A percentile compares a stretch with the other conserved stretches of the same genome.
phyloP scores from a whole-genome alignment of 495 filamentous ascomycete species.

The Hamigera avellanea region DNA sequence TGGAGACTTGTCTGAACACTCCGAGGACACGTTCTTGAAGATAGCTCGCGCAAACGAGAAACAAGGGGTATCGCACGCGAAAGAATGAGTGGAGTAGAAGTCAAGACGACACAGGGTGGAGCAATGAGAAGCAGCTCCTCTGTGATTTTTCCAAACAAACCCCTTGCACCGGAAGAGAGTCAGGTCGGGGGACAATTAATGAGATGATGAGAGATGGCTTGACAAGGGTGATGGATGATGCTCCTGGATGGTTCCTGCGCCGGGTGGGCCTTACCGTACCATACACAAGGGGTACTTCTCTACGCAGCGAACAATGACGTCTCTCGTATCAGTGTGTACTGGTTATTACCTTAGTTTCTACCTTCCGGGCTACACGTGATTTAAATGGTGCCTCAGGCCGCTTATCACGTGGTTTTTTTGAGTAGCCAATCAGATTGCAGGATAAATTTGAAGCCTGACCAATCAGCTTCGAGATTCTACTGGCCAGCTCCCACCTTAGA shows the following conservation, averaged over 20 bases:
- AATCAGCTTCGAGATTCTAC: too few species aligned
- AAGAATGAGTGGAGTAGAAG: neutral
- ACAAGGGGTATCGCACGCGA: conserved; percentile 1
- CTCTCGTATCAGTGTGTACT: conserved; percentile 6
- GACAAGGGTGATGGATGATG: conserved; percentile 11
- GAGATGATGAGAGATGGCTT: conserved; percentile 3
- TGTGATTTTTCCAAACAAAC: too few species aligned
- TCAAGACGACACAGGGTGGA: neutral
- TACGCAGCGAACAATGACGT: conserved; percentile 5
- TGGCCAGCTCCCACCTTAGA: too few species aligned
- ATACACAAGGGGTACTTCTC: conserved; percentile 4
- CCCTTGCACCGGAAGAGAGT: too few species aligned
- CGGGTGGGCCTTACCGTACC: conserved; percentile 11
- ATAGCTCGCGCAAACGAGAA: neutral
- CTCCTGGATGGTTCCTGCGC: conserved; percentile 15
- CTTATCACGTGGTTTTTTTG: too few species aligned
- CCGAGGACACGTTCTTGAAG: conserved; percentile 14
- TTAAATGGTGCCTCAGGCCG: too few species aligned
- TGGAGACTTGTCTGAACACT: conserved; percentile 6
- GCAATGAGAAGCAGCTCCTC: too few species aligned
- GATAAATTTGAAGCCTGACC: too few species aligned
- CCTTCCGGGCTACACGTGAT: too few species aligned
- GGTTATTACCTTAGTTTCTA: too few species aligned
- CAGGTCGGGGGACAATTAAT: neutral
- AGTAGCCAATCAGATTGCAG: too few species aligned